Base-by-base conservation (phyloP, 441 rosid genomes). In the Syzygium malaccense region DNA sequence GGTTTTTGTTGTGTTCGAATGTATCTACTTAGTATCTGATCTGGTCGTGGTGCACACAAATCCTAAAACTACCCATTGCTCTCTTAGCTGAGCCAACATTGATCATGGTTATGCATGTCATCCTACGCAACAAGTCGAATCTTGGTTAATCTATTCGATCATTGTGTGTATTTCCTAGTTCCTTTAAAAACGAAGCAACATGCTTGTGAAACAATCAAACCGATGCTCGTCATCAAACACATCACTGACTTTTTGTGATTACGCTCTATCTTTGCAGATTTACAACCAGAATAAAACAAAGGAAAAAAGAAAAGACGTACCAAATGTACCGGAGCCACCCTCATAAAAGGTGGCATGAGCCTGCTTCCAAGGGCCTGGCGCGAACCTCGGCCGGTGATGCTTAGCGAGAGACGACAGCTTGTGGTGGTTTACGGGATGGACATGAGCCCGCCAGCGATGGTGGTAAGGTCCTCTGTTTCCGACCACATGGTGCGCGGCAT, bases 281-380 rank as follows among this genome's bases (percentile, higher is more conserved):
- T 37, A 11, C 15, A 2, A 23, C 26, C n/a, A 6, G 37, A 20
- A 20, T 20, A 37, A 23, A 71, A 4, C 51, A 12, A 5, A 23
- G 51, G 8, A 20, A 75, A 53, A 13, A 17, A 14, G 85, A 87
- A 64, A 14, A 32, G 14, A 25, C 54, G 14, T 92, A 92, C 95
- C 95, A 30, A 91, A 93, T 51, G 93, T n/a, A 26, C 56, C 84
- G 1, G 94, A 32, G 64, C 88, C 86, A 15, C 96, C 95, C 41
- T 92, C 93, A 51, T 95, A 95, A 75, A 94, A 95, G 86, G 96
- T 95, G 58, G 97, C 97, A 86, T 87, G 92, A 64, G 93, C 95
- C n/a, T 89, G 45, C 87, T 90, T 85, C 97, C 97, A 95, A 11
- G 93, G 91, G 5, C 95, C 94, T 1, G 96, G 91, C 88, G 89